Conservation (phyloP, 1,284 basidiomycete species). For the Naganishia liquefaciens region DNA sequence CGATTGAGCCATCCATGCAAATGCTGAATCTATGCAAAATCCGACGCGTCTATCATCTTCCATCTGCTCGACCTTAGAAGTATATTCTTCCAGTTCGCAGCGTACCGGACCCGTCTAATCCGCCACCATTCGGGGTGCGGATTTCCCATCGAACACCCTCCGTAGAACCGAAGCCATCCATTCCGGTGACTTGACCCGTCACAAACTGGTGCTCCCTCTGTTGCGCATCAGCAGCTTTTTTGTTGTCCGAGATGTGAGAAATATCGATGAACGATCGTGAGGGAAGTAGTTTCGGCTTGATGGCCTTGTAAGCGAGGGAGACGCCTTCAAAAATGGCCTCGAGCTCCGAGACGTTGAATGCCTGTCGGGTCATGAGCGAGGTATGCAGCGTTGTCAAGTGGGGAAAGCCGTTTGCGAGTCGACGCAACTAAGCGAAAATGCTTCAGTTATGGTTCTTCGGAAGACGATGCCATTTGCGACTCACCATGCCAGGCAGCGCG, state of each 20-base stretch:
- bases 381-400: conserved; percentile 15
- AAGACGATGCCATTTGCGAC: background rate
- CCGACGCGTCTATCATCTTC: no score
- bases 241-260: conserved; percentile 6
- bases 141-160: conserved; percentile 14
- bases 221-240: background rate
- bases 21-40: no score
- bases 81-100: conserved; percentile 3
- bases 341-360: conserved; percentile 7
- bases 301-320: background rate
- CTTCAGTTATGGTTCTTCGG: background rate
- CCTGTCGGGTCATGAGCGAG: background rate
- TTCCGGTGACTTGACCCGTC: conserved; percentile 9
- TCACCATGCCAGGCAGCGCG: conserved; percentile 8
- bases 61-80: conserved; percentile 1
- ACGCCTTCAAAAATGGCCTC: background rate
- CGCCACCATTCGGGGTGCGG: conserved; percentile 4
- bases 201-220: conserved; percentile 7
- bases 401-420: conserved; percentile 3
- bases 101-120: conserved; percentile 4
- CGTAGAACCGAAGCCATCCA: conserved; percentile 29
- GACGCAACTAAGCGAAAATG: background rate
- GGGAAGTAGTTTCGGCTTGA: conserved; percentile 5
- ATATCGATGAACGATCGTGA: conserved; percentile 14
- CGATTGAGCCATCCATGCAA: no score